A percentile compares a stretch with the other conserved stretches of the same genome.
These are phyloP conservation scores for Umbilicaria muhlenbergii DNA, from an alignment of 495 filamentous ascomycete species.

Conservation along the genomic window DNA sequence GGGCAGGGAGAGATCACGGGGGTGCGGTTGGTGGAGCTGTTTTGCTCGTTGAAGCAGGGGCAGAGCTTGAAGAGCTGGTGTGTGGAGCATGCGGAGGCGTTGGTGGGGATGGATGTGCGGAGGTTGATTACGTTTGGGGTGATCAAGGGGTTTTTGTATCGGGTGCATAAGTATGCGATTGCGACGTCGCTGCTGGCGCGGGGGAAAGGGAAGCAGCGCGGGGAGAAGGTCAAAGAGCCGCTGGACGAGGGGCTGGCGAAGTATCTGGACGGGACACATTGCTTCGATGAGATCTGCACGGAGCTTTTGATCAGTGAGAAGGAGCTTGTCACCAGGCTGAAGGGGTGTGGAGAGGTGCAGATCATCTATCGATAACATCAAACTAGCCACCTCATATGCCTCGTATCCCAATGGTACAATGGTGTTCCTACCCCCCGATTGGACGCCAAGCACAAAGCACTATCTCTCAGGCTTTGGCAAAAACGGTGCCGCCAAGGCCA, in stretches of 20 bases:
- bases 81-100: constrained; percentile 46
- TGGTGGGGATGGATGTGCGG: constrained; percentile 66
- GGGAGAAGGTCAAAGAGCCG: constrained; percentile 5
- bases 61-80: constrained; percentile 73
- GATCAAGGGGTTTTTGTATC: constrained; percentile 88
- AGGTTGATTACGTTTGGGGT: constrained; percentile 90
- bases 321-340: constrained; percentile 34
- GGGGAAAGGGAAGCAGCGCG: neutral
- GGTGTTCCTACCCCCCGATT: too few relatives aligned
- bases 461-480: too few relatives aligned
- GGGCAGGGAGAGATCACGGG: constrained; percentile 19
- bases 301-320: constrained; percentile 47
- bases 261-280: constrained; percentile 69
- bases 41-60: constrained; percentile 61
- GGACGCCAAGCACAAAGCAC: too few relatives aligned
- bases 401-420: too few relatives aligned
- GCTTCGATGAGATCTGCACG: constrained; percentile 82
- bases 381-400: too few relatives aligned
- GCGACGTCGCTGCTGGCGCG: constrained; percentile 23
- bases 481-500: too few relatives aligned
- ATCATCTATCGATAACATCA: constrained; percentile 36
- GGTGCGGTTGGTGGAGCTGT: constrained; percentile 40
- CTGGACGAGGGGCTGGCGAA: constrained; percentile 30
- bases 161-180: constrained; percentile 80
- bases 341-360: constrained; percentile 34